Conservation (phyloP, 371 early-diverging fungal genomes). For the Phascolomyces articulosus region DNA sequence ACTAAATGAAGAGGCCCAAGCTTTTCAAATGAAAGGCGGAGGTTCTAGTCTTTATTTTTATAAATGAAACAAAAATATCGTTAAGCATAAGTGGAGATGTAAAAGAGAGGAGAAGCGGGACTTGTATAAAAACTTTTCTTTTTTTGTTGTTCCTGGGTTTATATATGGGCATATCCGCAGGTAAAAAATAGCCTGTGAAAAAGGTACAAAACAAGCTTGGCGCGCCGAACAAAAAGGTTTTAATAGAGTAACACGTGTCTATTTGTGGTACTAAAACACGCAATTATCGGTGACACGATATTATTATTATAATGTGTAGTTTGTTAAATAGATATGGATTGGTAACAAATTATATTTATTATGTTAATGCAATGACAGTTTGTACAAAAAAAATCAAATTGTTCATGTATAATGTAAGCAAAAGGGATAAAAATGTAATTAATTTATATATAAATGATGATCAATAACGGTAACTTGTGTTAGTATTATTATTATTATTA, state of each 20-base stretch:
- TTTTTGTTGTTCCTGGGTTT: constrained; percentile 2
- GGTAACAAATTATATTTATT: not conserved
- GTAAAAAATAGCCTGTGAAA: not conserved
- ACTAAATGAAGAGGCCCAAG: too few relatives aligned
- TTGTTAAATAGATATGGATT: not conserved
- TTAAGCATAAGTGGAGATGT: too few relatives aligned
- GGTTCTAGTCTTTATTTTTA: too few relatives aligned
- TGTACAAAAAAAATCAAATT: not conserved
- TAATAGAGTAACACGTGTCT: not conserved
- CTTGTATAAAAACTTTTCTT: too few relatives aligned
- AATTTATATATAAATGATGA: not conserved
- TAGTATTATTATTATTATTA: too few relatives aligned
- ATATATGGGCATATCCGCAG: not conserved
- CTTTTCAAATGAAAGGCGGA: too few relatives aligned
- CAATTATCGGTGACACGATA: not conserved
- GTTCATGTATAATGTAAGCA: too few relatives aligned
- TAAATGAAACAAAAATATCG: too few relatives aligned
- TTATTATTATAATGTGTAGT: too few relatives aligned
- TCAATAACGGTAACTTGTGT: not conserved
- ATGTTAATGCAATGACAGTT: constrained; percentile 4
- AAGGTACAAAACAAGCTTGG: not conserved
- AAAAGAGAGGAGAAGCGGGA: too few relatives aligned
- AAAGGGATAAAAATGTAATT: not conserved
- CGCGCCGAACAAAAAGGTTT: constrained; percentile 1
- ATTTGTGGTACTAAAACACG: too few relatives aligned